These are phyloP conservation scores for Bisporella sp. DNA, from an alignment of 2,329 filamentous ascomycete species.

Conservation along the genomic window DNA sequence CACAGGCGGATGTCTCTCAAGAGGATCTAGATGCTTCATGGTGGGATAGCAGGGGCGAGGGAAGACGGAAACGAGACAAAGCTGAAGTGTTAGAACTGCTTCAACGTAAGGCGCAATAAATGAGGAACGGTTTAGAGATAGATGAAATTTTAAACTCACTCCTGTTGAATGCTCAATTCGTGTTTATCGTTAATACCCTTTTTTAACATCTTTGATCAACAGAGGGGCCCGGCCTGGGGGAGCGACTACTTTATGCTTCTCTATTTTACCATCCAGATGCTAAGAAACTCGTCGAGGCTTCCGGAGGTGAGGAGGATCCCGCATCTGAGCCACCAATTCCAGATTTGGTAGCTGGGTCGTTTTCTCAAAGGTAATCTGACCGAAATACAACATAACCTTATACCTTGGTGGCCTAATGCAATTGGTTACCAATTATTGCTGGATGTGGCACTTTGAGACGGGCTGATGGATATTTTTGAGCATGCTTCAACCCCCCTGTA, in stretches of 20 bases:
- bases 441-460: neutral
- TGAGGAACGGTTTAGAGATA: neutral
- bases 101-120: neutral
- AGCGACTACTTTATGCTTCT: neutral
- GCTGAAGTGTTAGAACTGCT: neutral
- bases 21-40: too few species aligned
- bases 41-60: too few species aligned
- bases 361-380: neutral
- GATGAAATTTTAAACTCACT: neutral
- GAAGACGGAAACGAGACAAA: neutral
- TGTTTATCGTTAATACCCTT: neutral
- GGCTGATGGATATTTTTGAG: neutral
- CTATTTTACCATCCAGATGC: neutral
- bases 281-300: neutral
- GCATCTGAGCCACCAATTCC: neutral
- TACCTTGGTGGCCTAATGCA: neutral
- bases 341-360: neutral
- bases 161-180: neutral
- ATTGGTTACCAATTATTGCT: neutral
- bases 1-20: too few species aligned
- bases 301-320: neutral
- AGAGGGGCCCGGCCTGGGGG: too few species aligned
- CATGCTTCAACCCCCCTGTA: neutral
- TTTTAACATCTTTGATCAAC: neutral
- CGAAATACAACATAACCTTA: neutral